A percentile compares a stretch with the other conserved stretches of the same genome.
phyloP scores from a whole-genome alignment of 2,329 filamentous ascomycete species.

The Diaporthe sp. region DNA sequence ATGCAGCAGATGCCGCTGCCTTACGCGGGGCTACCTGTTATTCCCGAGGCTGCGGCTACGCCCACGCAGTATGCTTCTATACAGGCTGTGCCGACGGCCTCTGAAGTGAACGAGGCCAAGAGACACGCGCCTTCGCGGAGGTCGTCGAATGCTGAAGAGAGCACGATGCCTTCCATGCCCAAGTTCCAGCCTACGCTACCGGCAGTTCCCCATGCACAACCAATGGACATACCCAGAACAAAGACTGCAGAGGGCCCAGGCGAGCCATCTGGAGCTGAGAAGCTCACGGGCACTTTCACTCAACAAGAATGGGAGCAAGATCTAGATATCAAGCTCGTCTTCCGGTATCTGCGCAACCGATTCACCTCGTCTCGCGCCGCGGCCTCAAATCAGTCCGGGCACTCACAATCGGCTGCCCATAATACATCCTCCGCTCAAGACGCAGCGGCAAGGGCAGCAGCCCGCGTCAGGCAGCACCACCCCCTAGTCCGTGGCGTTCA shows the following conservation, averaged over 20 bases:
- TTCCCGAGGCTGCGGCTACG: slow-evolving; percentile 63
- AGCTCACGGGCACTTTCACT: slow-evolving; percentile 56
- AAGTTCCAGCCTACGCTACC: slow-evolving; percentile 58
- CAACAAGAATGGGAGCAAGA: slow-evolving; percentile 95
- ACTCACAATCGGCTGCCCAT: slow-evolving; percentile 62
- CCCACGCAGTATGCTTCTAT: slow-evolving; percentile 40
- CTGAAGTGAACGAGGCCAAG: slow-evolving; percentile 40
- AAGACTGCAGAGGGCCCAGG: slow-evolving; percentile 39
- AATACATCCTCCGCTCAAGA: slow-evolving; percentile 69
- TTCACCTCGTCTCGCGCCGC: slow-evolving; percentile 68
- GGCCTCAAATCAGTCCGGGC: slow-evolving; percentile 55
- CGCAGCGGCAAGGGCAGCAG: slow-evolving; percentile 77
- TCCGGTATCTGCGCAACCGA: slow-evolving; percentile 84
- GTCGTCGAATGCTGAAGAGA: slow-evolving; percentile 33
- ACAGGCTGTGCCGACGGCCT: slow-evolving; percentile 27
- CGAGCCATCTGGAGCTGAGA: slow-evolving; percentile 39
- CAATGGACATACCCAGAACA: slow-evolving; percentile 53
- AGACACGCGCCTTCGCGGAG: slow-evolving; percentile 19
- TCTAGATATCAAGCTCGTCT: slow-evolving; percentile 91
- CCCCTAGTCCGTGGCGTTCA: slow-evolving; percentile 79
- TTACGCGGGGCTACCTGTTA: slow-evolving; percentile 82
- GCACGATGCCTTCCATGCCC: slow-evolving; percentile 42
- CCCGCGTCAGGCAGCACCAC: slow-evolving; percentile 89
- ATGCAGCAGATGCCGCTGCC: slow-evolving; percentile 75
- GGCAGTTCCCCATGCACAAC: slow-evolving; percentile 55